Evolutionary conservation across 805 yeast species (phyloP).

Genomic region (Cyberlindnera saturnus): DNA sequence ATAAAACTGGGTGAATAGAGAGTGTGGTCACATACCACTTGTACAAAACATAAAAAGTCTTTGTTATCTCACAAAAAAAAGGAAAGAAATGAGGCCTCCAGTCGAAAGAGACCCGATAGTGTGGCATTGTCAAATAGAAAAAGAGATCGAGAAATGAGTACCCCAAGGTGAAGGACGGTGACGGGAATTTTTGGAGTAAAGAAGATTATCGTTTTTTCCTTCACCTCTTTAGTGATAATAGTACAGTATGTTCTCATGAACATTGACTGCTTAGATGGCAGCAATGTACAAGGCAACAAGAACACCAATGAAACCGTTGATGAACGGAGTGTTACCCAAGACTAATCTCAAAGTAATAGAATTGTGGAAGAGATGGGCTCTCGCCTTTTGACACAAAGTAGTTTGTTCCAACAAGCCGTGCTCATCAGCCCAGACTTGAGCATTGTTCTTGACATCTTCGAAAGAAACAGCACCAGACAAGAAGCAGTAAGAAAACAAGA

Average conservation of each 20-base stretch:
- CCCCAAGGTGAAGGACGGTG: too few relatives aligned
- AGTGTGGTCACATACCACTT: too few relatives aligned
- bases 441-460: constrained; percentile 23
- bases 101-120: too few relatives aligned
- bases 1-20: not conserved
- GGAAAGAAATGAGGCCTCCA: too few relatives aligned
- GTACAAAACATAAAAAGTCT: not conserved
- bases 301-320: constrained; percentile 23
- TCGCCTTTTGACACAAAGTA: constrained; percentile 9
- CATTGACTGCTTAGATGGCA: constrained; percentile 5
- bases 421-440: constrained; percentile 25
- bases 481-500: constrained; percentile 35
- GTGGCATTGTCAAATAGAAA: too few relatives aligned
- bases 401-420: constrained; percentile 18
- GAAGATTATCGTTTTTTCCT: too few relatives aligned
- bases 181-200: too few relatives aligned
- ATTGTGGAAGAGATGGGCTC: constrained; percentile 20
- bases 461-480: constrained; percentile 22
- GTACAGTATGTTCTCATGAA: not conserved
- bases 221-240: too few relatives aligned
- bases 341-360: constrained; percentile 22
- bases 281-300: constrained; percentile 30
- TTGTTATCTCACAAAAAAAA: not conserved
- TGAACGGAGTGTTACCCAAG: constrained; percentile 29
- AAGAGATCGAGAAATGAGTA: too few relatives aligned